Conservation (phyloP, 2,329 filamentous ascomycete species). For the Orbilia quercus region DNA sequence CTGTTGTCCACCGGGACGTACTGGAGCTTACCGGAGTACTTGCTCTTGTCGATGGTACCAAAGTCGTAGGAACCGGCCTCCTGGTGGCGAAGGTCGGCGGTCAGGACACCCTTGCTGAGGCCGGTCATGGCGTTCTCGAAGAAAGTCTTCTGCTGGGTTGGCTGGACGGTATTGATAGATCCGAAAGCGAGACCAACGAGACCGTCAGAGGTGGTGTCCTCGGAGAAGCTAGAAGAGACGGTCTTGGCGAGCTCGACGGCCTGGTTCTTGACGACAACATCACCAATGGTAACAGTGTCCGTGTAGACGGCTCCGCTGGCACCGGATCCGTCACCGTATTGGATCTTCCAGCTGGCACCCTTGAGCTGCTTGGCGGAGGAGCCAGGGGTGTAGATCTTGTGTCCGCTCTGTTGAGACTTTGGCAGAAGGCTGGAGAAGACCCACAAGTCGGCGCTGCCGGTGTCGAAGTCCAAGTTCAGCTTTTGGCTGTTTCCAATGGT, state of each 20-base stretch:
- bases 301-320: constrained; percentile 74
- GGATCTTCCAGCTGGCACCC: constrained; percentile 62
- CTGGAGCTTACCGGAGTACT: constrained; percentile 69
- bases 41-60: constrained; percentile 68
- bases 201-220: constrained; percentile 67
- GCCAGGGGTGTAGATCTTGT: constrained; percentile 69
- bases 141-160: constrained; percentile 75
- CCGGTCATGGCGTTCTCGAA: constrained; percentile 74
- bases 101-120: constrained; percentile 25
- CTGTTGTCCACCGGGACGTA: constrained; percentile 67
- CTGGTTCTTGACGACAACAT: constrained; percentile 70
- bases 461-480: constrained; percentile 77
- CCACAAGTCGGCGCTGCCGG: constrained; percentile 77
- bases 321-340: constrained; percentile 68
- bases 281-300: constrained; percentile 73
- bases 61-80: constrained; percentile 69
- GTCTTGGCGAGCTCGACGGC: constrained; percentile 74
- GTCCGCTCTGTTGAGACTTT: constrained; percentile 67
- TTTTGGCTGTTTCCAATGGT: constrained; percentile 71
- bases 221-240: constrained; percentile 66
- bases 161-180: constrained; percentile 73
- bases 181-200: constrained; percentile 75
- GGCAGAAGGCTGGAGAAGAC: constrained; percentile 73
- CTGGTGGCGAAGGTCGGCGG: constrained; percentile 67
- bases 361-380: constrained; percentile 65